phyloP scores from a whole-genome alignment of 1,139 yeast genomes.

The Hanseniaspora uvarum region DNA sequence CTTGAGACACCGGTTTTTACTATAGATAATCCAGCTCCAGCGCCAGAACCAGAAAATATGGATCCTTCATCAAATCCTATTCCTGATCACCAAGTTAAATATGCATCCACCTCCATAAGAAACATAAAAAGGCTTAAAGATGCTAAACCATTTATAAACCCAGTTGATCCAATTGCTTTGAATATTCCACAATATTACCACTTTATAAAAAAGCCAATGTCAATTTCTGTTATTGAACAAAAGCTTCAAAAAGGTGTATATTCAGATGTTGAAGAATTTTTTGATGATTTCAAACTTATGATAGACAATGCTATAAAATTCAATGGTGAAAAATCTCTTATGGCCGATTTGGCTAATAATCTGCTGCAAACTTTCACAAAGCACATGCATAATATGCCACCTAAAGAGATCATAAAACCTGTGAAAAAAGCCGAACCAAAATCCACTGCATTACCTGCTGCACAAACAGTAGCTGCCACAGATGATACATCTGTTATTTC shows the following conservation, averaged over 20 bases:
- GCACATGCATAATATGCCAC: slow-evolving; percentile 86
- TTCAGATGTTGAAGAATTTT: slow-evolving; percentile 54
- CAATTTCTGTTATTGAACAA: slow-evolving; percentile 76
- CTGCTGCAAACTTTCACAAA: slow-evolving; percentile 87
- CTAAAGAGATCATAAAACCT: slow-evolving; percentile 41
- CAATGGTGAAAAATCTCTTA: slow-evolving; percentile 74
- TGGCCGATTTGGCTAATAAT: slow-evolving; percentile 83
- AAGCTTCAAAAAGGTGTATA: slow-evolving; percentile 64
- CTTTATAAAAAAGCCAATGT: slow-evolving; percentile 83
- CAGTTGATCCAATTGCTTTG: slow-evolving; percentile 80
- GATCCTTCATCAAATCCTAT: slow-evolving; percentile 75
- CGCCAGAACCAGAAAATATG: slow-evolving; percentile 51
- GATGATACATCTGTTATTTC: neutral
- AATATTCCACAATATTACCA: slow-evolving; percentile 87
- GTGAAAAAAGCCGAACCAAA: slow-evolving; percentile 5
- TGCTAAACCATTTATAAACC: slow-evolving; percentile 78
- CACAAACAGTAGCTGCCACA: slow-evolving; percentile 8
- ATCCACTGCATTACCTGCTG: slow-evolving; percentile 18
- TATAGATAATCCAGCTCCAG: slow-evolving; percentile 44
- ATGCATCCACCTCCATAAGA: slow-evolving; percentile 53
- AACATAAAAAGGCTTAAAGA: slow-evolving; percentile 86
- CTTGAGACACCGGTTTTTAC: slow-evolving; percentile 9
- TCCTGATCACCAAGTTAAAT: slow-evolving; percentile 70
- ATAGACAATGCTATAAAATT: slow-evolving; percentile 71
- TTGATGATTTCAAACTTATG: slow-evolving; percentile 75